A percentile compares a stretch with the other conserved stretches of the same genome.
Evolutionary conservation across 179 eudicot species (phyloP).

Genomic region (Silene noctiflora): DNA sequence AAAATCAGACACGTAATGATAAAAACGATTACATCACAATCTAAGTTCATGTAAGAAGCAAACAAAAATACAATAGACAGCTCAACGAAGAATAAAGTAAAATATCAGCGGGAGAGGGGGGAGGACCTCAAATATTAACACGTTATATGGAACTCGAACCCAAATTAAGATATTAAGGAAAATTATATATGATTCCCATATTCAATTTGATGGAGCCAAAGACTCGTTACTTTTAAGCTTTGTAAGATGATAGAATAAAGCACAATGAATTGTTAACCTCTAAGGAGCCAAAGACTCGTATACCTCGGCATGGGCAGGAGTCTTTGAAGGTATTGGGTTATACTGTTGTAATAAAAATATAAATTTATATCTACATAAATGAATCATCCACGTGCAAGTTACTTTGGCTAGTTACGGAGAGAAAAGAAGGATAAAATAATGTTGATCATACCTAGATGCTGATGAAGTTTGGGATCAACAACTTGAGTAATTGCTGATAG

Average conservation of each 20-base stretch:
- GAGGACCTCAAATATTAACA: background rate
- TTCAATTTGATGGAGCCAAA: background rate
- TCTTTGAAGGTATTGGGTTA: background rate
- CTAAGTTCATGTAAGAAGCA: background rate
- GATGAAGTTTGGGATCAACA: conserved; percentile 96
- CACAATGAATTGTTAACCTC: background rate
- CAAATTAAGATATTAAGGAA: background rate
- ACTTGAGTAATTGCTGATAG: conserved; percentile 87
- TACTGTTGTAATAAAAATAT: background rate
- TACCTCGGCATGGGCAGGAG: background rate
- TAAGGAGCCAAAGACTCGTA: too few relatives aligned
- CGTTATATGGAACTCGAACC: background rate
- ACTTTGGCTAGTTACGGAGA: background rate
- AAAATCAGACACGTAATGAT: background rate
- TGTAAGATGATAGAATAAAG: background rate
- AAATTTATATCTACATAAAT: background rate
- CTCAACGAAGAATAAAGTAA: background rate
- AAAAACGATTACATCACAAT: background rate
- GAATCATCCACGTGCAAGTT: background rate
- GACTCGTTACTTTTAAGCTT: background rate
- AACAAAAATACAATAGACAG: too few relatives aligned
- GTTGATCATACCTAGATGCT: conserved; percentile 67
- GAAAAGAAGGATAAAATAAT: background rate
- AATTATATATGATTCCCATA: background rate
- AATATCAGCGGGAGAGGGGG: background rate